These are phyloP conservation scores for Trematosphaeria pertusa DNA, from an alignment of 2,329 filamentous ascomycete genomes.

Conservation along the genomic window DNA sequence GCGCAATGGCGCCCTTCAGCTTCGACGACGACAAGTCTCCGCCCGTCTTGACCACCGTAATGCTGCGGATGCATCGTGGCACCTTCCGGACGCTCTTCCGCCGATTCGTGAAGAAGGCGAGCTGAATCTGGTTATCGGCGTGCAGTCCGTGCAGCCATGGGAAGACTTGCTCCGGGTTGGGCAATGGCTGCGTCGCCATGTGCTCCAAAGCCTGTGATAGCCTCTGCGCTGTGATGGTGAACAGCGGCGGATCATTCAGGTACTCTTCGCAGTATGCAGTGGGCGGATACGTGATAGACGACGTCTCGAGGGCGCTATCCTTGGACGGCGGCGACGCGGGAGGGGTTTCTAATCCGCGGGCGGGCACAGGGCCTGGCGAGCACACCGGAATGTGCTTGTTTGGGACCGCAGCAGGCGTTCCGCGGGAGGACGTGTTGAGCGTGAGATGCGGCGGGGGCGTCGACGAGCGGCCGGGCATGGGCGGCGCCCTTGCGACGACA, in stretches of 20 bases:
- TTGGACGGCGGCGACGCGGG: slow-evolving; percentile 67
- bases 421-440: slow-evolving; percentile 64
- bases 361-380: slow-evolving; percentile 73
- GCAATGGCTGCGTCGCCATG: slow-evolving; percentile 78
- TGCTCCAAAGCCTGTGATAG: slow-evolving; percentile 79
- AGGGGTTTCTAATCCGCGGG: slow-evolving; percentile 57
- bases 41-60: slow-evolving; percentile 89
- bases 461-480: slow-evolving; percentile 45
- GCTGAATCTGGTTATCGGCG: slow-evolving; percentile 84
- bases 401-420: slow-evolving; percentile 69
- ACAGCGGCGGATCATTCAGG: slow-evolving; percentile 65
- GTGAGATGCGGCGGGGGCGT: slow-evolving; percentile 62
- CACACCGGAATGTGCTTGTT: slow-evolving; percentile 93
- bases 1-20: slow-evolving; percentile 85
- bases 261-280: slow-evolving; percentile 65
- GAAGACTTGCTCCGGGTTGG: slow-evolving; percentile 85
- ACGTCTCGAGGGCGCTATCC: slow-evolving; percentile 62
- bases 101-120: slow-evolving; percentile 85
- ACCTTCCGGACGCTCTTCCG: slow-evolving; percentile 73
- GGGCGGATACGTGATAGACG: slow-evolving; percentile 79
- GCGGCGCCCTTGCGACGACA: slow-evolving; percentile 48
- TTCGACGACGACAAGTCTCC: slow-evolving; percentile 76
- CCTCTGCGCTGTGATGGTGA: slow-evolving; percentile 72
- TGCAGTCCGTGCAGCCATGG: slow-evolving; percentile 97
- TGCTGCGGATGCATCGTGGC: slow-evolving; percentile 77